Evolutionary conservation across 2,329 filamentous ascomycete species (phyloP).

Genomic region (Aspergillus nomiae): DNA sequence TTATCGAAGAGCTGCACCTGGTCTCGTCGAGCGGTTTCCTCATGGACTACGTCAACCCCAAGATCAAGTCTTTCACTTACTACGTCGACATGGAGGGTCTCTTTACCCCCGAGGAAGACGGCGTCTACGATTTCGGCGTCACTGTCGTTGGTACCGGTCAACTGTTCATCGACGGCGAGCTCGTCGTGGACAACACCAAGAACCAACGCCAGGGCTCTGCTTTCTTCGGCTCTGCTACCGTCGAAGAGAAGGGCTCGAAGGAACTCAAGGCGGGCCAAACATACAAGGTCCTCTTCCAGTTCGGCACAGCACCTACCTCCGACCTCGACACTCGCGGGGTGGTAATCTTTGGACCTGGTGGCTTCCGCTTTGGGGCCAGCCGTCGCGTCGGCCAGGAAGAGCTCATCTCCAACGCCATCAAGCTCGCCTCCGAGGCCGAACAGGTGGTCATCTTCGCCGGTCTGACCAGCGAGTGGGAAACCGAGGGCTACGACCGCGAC

Average conservation of each 20-base stretch:
- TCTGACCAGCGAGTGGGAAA: slow-evolving; percentile 80
- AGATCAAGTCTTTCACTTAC: slow-evolving; percentile 56
- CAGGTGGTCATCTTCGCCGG: slow-evolving; percentile 79
- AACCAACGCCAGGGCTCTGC: slow-evolving; percentile 64
- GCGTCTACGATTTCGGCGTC: slow-evolving; percentile 66
- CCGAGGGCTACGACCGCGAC: slow-evolving; percentile 66
- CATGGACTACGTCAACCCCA: slow-evolving; percentile 58
- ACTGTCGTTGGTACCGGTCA: slow-evolving; percentile 68
- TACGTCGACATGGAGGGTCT: slow-evolving; percentile 64
- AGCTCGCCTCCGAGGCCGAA: slow-evolving; percentile 68
- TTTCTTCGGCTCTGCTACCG: slow-evolving; percentile 66
- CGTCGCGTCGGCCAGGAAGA: slow-evolving; percentile 59
- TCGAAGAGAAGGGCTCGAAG: slow-evolving; percentile 63
- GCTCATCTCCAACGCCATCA: slow-evolving; percentile 67
- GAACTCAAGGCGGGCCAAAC: slow-evolving; percentile 60
- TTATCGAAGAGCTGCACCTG: slow-evolving; percentile 55
- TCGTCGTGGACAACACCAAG: slow-evolving; percentile 67
- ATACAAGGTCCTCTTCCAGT: slow-evolving; percentile 63
- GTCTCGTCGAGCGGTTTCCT: slow-evolving; percentile 49
- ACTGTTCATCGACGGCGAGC: slow-evolving; percentile 62
- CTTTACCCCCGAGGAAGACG: slow-evolving; percentile 62
- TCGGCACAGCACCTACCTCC: slow-evolving; percentile 61
- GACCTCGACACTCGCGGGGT: slow-evolving; percentile 54
- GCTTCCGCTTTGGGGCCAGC: slow-evolving; percentile 64
- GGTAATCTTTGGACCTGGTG: slow-evolving; percentile 60